Percentiles rank a stretch among this genome's conserved stretches.
These are phyloP conservation scores for Ceratobasidium sp. DNA, from an alignment of 1,284 basidiomycete species.

Conservation along the genomic window DNA sequence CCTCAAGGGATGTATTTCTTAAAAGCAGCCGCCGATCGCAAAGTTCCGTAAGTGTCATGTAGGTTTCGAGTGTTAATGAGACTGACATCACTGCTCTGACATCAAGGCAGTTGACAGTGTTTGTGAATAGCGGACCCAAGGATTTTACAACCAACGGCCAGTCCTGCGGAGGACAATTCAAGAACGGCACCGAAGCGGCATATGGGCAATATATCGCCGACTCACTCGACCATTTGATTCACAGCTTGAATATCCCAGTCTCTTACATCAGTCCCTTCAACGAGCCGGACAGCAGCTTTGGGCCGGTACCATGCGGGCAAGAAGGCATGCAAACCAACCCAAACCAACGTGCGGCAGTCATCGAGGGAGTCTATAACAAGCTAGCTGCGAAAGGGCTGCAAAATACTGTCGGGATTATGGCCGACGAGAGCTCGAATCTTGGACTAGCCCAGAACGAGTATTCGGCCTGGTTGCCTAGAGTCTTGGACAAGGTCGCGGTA, in stretches of 20 bases:
- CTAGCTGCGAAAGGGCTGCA: slow-evolving; percentile 46
- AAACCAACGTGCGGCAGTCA: slow-evolving; percentile 49
- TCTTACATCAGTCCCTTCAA: slow-evolving; percentile 53
- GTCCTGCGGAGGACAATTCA: slow-evolving; percentile 50
- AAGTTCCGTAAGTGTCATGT: slow-evolving; percentile 46
- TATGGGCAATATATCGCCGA: slow-evolving; percentile 51
- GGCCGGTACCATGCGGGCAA: slow-evolving; percentile 49
- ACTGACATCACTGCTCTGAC: background rate
- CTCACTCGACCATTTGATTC: slow-evolving; percentile 49
- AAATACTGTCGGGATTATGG: slow-evolving; percentile 48
- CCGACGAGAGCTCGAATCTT: slow-evolving; percentile 48
- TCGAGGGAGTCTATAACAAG: slow-evolving; percentile 48
- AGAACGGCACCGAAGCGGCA: slow-evolving; percentile 47
- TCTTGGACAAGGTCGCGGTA: slow-evolving; percentile 47
- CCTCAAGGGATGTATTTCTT: slow-evolving; percentile 58
- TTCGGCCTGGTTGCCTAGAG: slow-evolving; percentile 49
- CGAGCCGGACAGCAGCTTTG: slow-evolving; percentile 46
- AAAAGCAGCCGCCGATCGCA: slow-evolving; percentile 49
- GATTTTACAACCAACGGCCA: slow-evolving; percentile 50
- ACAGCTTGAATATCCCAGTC: slow-evolving; percentile 48
- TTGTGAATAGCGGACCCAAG: slow-evolving; percentile 51
- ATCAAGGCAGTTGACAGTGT: slow-evolving; percentile 46
- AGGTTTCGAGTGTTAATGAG: background rate
- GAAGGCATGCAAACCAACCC: slow-evolving; percentile 53
- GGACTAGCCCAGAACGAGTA: slow-evolving; percentile 49